phyloP scores from a whole-genome alignment of 441 rosid species.

The Gossypium gossypioides region DNA sequence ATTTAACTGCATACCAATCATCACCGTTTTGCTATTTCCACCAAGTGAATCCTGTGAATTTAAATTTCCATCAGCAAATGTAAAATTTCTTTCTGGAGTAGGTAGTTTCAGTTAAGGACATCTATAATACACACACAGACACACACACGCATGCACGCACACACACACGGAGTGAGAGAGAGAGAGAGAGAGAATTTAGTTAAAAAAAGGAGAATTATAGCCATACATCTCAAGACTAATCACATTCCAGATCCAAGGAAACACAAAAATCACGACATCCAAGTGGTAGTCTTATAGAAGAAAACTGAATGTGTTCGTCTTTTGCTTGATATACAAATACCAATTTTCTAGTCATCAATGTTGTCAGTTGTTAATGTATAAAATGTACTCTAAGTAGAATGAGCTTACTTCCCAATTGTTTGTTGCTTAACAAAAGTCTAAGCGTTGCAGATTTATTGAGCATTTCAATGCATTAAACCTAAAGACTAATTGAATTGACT shows the following conservation, averaged over 20 bases:
- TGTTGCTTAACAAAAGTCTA: neutral
- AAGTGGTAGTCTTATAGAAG: neutral
- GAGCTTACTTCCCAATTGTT: neutral
- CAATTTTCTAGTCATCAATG: neutral
- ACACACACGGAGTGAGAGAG: too few relatives aligned
- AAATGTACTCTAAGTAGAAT: neutral
- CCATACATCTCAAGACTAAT: neutral
- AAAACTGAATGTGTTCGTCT: neutral
- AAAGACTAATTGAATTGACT: neutral
- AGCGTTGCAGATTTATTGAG: too few relatives aligned
- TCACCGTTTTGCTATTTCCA: slow-evolving; percentile 95
- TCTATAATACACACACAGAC: too few relatives aligned
- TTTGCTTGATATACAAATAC: neutral
- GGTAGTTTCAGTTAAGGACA: neutral
- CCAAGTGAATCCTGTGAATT: slow-evolving; percentile 78
- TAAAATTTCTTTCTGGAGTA: neutral
- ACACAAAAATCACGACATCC: neutral
- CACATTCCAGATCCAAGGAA: neutral
- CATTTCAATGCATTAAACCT: too few relatives aligned
- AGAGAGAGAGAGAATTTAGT: neutral
- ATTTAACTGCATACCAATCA: slow-evolving; percentile 65
- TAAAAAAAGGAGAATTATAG: neutral
- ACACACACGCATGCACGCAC: too few relatives aligned
- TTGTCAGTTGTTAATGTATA: neutral
- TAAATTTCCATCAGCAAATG: slow-evolving; percentile 6